Base-by-base conservation (phyloP, 2,329 filamentous ascomycete species). In the Alternaria longipes region DNA sequence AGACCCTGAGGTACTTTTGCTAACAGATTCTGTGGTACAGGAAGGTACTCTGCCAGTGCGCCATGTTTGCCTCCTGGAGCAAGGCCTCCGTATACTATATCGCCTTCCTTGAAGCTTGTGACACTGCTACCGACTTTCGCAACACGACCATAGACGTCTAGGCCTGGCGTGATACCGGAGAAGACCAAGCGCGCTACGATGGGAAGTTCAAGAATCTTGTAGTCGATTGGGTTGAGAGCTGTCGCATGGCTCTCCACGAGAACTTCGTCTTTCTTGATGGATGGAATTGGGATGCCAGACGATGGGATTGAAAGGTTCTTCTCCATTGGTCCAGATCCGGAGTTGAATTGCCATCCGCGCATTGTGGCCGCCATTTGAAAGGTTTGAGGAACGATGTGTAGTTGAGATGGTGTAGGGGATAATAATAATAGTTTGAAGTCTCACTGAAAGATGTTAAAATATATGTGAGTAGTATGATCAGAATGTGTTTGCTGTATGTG, bases 221-320 rank as follows among this genome's bases (percentile, higher is more conserved):
- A 85, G 80, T 90, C 88, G 20, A 85, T 84, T 0, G 86, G 86
- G 73, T 89, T 90, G 63, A 89, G 70, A 32, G 82, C 76, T 18
- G 81, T 79, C 53, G 80, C 75, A 55, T 83, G 73, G 12, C 89
- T 83, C 60, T 83, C 76, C 46, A 89, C 76, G 18, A 89, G 80
- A 18, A 87, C 71, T 61, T 85, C 80, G 36, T 81, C 69, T 32
- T 70, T 74, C 59, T 66, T 78, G 51, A 68, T 73, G 16, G 69
- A 60, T 4, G 78, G 66, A n/a, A 74, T 65, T 1, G 84, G 83
- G 8, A 81, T 62, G 2, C 82, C 72, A 6, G 82, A 80, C 11
- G 75, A 63, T n/a, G 86, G 78, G 6, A 77, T 71, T n/a, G 32
- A 28, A 22, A 89, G 77, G 64, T 83, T 83, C 28, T 84, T 82